Percentiles rank a stretch among this genome's conserved stretches.
phyloP scores from a whole-genome alignment of 2,329 filamentous ascomycete genomes.

The Aspergillus sp. region DNA sequence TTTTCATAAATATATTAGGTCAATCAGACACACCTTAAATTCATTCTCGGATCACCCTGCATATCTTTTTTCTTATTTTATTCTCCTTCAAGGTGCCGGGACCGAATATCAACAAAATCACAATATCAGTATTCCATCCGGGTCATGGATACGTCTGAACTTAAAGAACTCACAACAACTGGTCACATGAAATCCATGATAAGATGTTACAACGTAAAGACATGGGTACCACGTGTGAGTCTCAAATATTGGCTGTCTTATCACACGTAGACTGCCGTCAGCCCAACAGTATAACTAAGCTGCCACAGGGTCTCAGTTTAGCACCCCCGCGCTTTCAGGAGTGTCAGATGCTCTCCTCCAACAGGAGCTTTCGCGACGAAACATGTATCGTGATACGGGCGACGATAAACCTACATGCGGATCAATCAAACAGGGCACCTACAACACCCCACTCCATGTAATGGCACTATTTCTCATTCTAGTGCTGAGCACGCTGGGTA shows the following conservation, averaged over 20 bases:
- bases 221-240: constrained; percentile 13
- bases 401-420: constrained; percentile 34
- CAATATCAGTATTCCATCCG: not conserved
- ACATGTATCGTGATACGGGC: constrained; percentile 17
- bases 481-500: constrained; percentile 48
- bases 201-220: constrained; percentile 1
- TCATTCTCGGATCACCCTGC: no score
- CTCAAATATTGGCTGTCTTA: not conserved
- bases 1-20: not conserved
- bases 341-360: constrained; percentile 35
- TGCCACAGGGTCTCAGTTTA: constrained; percentile 21
- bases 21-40: not conserved
- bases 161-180: not conserved
- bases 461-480: constrained; percentile 68
- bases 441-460: constrained; percentile 68
- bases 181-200: constrained; percentile 8
- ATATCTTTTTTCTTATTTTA: no score
- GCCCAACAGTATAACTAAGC: not conserved
- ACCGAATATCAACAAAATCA: not conserved
- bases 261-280: not conserved
- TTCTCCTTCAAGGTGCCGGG: not conserved
- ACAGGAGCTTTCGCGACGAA: constrained; percentile 33
- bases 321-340: constrained; percentile 26
- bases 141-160: constrained; percentile 17
- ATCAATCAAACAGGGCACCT: constrained; percentile 42